phyloP scores from a whole-genome alignment of 495 filamentous ascomycete species.

The Aspergillus coremiiformis region DNA sequence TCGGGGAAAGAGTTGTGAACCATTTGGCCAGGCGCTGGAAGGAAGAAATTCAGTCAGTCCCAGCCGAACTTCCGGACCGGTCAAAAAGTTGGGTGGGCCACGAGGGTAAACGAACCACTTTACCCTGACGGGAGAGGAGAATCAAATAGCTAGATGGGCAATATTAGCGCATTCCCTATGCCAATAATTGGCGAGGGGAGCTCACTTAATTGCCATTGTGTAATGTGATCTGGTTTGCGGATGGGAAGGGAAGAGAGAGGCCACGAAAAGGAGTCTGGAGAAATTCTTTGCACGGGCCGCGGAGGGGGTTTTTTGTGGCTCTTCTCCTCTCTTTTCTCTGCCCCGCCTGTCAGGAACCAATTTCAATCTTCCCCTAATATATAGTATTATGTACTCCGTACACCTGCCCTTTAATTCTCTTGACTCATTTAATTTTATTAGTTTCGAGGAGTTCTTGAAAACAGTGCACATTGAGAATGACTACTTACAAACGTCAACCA shows the following conservation, averaged over 20 bases:
- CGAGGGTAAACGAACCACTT: conserved; percentile 66
- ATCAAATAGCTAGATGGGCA: conserved; percentile 74
- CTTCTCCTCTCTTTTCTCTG: not conserved
- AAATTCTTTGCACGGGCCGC: conserved; percentile 33
- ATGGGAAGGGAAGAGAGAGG: not conserved
- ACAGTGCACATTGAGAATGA: no score
- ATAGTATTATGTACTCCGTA: no score
- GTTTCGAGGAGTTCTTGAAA: no score
- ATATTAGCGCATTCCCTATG: conserved; percentile 25
- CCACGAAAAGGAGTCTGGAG: conserved; percentile 18
- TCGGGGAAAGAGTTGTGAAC: conserved; percentile 97
- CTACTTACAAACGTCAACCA: no score
- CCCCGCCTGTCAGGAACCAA: conserved; percentile 1
- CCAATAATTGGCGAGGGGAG: not conserved
- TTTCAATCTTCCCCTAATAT: not conserved
- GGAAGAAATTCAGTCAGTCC: conserved; percentile 25
- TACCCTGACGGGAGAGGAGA: conserved; percentile 93
- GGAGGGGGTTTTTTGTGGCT: conserved; percentile 1
- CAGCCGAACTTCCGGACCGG: conserved; percentile 17
- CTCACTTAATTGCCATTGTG: conserved; percentile 58
- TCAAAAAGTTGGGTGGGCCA: conserved; percentile 33
- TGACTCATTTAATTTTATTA: not conserved
- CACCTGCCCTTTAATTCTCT: not conserved
- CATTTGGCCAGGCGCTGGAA: conserved; percentile 92
- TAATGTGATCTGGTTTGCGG: not conserved